These are phyloP conservation scores for Hordeum vulgare DNA, from an alignment of 176 grass and related monocot species.

Conservation along the genomic window DNA sequence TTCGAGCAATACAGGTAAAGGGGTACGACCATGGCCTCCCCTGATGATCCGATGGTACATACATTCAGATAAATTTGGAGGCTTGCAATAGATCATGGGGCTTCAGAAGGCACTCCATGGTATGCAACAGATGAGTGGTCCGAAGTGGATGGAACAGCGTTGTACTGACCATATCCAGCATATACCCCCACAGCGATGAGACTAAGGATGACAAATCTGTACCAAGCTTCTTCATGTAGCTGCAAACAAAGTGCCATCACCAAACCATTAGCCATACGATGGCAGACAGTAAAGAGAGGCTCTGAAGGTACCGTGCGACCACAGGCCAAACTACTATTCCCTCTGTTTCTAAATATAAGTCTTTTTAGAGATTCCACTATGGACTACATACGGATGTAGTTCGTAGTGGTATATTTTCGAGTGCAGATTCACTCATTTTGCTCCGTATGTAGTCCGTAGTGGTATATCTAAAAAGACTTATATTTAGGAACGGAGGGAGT, in stretches of 20 bases:
- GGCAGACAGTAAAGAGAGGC: neutral
- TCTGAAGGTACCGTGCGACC: neutral
- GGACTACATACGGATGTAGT: no score
- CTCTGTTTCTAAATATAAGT: no score
- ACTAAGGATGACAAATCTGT: slow-evolving; percentile 85
- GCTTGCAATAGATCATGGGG: slow-evolving; percentile 20
- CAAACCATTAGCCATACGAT: neutral
- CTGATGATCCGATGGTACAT: neutral
- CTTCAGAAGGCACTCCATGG: slow-evolving; percentile 60
- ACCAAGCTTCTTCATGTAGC: slow-evolving; percentile 98
- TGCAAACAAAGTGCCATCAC: slow-evolving; percentile 23
- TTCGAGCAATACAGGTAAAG: neutral
- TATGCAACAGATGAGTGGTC: slow-evolving; percentile 43
- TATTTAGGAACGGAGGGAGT: no score
- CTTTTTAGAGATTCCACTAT: no score
- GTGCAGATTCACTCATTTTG: no score
- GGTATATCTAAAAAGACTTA: no score
- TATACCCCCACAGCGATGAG: slow-evolving; percentile 55
- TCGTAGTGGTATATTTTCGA: no score
- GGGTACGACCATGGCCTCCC: neutral
- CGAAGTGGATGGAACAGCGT: slow-evolving; percentile 37
- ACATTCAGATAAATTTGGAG: neutral
- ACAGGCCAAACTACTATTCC: neutral
- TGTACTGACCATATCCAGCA: slow-evolving; percentile 80
- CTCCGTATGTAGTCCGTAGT: no score